Evolutionary conservation across 2,329 filamentous ascomycete genomes (phyloP).

Genomic region (Aspergillus phoenicis): DNA sequence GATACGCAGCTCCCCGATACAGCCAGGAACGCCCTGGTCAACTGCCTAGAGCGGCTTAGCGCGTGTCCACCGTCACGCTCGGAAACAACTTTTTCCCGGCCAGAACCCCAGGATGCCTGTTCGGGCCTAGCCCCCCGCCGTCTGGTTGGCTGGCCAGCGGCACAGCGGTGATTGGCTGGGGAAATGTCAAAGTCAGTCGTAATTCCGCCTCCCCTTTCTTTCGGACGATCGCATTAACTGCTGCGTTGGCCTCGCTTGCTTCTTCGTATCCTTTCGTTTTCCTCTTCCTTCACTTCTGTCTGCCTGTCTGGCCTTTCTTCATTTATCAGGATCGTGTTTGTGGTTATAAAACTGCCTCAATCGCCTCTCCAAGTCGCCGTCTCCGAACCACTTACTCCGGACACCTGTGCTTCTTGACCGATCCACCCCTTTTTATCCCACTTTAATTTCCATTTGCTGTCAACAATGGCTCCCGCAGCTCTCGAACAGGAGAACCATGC

Average conservation of each 20-base stretch:
- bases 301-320: slow-evolving; percentile 6
- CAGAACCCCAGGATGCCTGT: slow-evolving; percentile 17
- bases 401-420: slow-evolving; percentile 11
- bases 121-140: slow-evolving; percentile 12
- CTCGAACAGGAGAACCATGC: slow-evolving; percentile 81
- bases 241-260: slow-evolving; percentile 11
- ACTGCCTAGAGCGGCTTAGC: neutral
- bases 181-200: slow-evolving; percentile 19
- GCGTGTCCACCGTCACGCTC: slow-evolving; percentile 11
- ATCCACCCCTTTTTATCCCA: slow-evolving; percentile 24
- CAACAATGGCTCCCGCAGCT: slow-evolving; percentile 54
- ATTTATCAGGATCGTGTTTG: slow-evolving; percentile 14
- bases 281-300: slow-evolving; percentile 8
- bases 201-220: slow-evolving; percentile 27
- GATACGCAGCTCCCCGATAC: neutral
- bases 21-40: neutral
- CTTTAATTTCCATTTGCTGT: slow-evolving; percentile 19
- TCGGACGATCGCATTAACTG: slow-evolving; percentile 14
- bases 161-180: slow-evolving; percentile 21
- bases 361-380: slow-evolving; percentile 15
- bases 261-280: slow-evolving; percentile 4
- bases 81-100: slow-evolving; percentile 4
- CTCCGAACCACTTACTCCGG: neutral
- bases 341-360: slow-evolving; percentile 11
- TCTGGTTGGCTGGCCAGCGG: slow-evolving; percentile 13